Evolutionary conservation across 2,329 filamentous ascomycete genomes (phyloP), one percentile per base, ranked within the genome.

Genomic region (Fusarium albosuccineum): DNA sequence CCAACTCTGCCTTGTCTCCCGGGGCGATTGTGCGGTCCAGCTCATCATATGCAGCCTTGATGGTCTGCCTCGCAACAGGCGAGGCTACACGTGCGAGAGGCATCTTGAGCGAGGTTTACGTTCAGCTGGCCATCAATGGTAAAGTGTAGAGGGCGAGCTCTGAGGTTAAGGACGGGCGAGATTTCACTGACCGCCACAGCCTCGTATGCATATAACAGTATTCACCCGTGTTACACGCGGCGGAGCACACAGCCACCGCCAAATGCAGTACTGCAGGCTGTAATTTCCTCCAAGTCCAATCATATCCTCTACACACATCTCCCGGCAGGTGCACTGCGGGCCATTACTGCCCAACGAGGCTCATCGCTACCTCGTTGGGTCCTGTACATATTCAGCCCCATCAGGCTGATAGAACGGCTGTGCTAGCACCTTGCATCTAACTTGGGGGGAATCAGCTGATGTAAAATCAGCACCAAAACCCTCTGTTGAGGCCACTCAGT

Each of bases 21-120:
- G 49, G 34, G 7, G 8, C 50, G 10, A 70, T 64, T 3, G 54
- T 61, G 0, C 40, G 50, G 9, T 68, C 45, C 1, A 70, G 57
- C 0, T 68, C 67, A 22, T 68, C 51, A 9, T 64, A 59, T 1
- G 67, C 66, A 0, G 39, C 6, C 13, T 59, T 57, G 1, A 67
- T 45, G 0, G 66, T 66, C 10, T 52, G 29, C 33, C 51, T 40
- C 2, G 62, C 66, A 13, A 64, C 56, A 1, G 53, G 6, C 3
- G 66, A 68, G 0, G 66, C 11, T 1, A 46, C 51, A 6, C 59
- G 65, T 16, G 40, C 40, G 2, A 61, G 36, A 5, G 65, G 62
- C 67, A 70, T 69, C 2, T 51, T 42, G 37, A 4, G 8, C 2
- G 6, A 13, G n/a, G 10, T 17, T 26, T 22, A n/a, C n/a, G n/a